Conservation (phyloP, 2,329 filamentous ascomycete species). For the Pezizomycotina sp. region DNA sequence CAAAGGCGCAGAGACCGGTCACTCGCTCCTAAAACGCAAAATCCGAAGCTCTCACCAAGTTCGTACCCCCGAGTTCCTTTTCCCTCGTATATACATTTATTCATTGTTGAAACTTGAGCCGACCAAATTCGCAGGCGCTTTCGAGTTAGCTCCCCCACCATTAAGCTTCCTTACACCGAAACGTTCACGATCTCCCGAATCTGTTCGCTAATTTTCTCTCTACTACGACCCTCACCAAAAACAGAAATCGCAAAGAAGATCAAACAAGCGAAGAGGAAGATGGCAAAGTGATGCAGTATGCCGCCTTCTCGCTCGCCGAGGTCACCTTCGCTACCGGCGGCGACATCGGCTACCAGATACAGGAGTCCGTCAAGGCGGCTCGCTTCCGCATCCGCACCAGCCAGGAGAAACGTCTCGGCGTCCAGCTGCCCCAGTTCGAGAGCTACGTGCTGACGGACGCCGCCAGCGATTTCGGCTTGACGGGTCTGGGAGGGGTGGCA, state of each 20-base stretch:
- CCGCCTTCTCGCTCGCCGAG: slow-evolving; percentile 90
- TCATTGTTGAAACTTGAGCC: slow-evolving; percentile 22
- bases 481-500: slow-evolving; percentile 90
- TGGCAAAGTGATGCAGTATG: slow-evolving; percentile 98
- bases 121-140: slow-evolving; percentile 48
- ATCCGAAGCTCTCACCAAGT: slow-evolving; percentile 96
- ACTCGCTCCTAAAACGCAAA: slow-evolving; percentile 93
- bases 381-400: slow-evolving; percentile 86
- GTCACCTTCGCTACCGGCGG: slow-evolving; percentile 84
- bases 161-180: slow-evolving; percentile 2
- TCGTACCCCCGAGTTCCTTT: slow-evolving; percentile 27
- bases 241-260: slow-evolving; percentile 88
- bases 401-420: slow-evolving; percentile 96
- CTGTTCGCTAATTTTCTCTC: neutral
- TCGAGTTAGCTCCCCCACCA: slow-evolving; percentile 46
- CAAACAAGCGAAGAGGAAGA: slow-evolving; percentile 97
- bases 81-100: slow-evolving; percentile 2
- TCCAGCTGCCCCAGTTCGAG: slow-evolving; percentile 85
- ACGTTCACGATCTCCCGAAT: neutral
- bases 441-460: slow-evolving; percentile 75
- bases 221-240: slow-evolving; percentile 9
- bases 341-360: slow-evolving; percentile 90
- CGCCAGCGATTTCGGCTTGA: slow-evolving; percentile 90
- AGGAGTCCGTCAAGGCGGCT: slow-evolving; percentile 84
- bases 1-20: slow-evolving; percentile 79